Conservation (phyloP, 495 filamentous ascomycete genomes). For the Annulohypoxylon nitens region DNA sequence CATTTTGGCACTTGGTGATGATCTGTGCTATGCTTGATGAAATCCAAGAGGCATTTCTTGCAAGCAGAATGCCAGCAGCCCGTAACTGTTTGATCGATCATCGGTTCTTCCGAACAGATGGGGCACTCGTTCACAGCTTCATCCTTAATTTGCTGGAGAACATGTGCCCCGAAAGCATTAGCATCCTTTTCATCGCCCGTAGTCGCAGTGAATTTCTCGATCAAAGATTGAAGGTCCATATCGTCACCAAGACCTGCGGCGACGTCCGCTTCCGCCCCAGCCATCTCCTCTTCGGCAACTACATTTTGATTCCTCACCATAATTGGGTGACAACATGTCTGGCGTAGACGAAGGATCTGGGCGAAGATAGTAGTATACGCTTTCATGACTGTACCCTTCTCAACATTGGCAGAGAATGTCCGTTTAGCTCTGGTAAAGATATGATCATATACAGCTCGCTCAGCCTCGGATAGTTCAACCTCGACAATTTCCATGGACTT, state of each 20-base stretch:
- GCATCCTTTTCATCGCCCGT: constrained; percentile 74
- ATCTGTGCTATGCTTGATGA: constrained; percentile 85
- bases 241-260: constrained; percentile 89
- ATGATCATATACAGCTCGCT: constrained; percentile 91
- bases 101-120: constrained; percentile 93
- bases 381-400: constrained; percentile 92
- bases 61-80: constrained; percentile 98
- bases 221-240: constrained; percentile 91
- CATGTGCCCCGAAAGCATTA: constrained; percentile 85
- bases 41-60: constrained; percentile 88
- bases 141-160: constrained; percentile 88
- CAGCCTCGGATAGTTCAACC: constrained; percentile 83
- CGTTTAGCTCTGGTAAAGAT: constrained; percentile 86
- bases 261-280: constrained; percentile 81
- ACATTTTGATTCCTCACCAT: constrained; percentile 87
- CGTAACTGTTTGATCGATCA: constrained; percentile 92
- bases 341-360: constrained; percentile 92
- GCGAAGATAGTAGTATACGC: constrained; percentile 97
- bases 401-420: constrained; percentile 85
- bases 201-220: constrained; percentile 81
- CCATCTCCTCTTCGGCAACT: constrained; percentile 89
- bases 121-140: constrained; percentile 92
- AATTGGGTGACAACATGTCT: constrained; percentile 93
- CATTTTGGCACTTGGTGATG: constrained; percentile 81
- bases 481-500: constrained; percentile 85